Evolutionary conservation across 1,284 basidiomycete genomes (phyloP).

Genomic region (Salmacisia buchloeana): DNA sequence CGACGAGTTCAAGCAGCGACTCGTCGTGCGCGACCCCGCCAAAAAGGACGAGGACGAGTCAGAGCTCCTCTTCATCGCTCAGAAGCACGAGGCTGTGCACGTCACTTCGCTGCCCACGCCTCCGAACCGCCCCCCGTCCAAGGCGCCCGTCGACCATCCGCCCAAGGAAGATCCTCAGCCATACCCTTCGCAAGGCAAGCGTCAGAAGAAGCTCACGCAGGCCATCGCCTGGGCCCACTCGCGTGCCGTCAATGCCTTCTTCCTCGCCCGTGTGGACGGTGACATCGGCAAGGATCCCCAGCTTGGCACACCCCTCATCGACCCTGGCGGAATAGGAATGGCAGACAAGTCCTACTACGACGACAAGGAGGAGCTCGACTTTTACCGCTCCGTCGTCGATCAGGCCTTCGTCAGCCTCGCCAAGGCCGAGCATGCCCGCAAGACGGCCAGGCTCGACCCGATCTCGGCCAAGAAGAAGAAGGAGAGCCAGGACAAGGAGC

Average conservation of each 20-base stretch:
- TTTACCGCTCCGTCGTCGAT: conserved; percentile 69
- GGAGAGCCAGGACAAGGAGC: conserved; percentile 45
- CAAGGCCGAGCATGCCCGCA: conserved; percentile 59
- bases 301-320: conserved; percentile 76
- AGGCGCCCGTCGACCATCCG: conserved; percentile 31
- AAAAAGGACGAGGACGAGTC: conserved; percentile 56
- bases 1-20: conserved; percentile 47
- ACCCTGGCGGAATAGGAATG: conserved; percentile 74
- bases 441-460: conserved; percentile 5
- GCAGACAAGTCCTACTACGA: conserved; percentile 93
- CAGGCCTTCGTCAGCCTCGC: conserved; percentile 57
- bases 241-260: conserved; percentile 63
- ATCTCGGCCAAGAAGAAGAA: conserved; percentile 57
- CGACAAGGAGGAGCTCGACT: conserved; percentile 64
- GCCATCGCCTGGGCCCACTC: conserved; percentile 76
- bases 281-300: conserved; percentile 86
- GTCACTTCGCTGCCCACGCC: conserved; percentile 23
- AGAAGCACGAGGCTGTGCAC: conserved; percentile 54
- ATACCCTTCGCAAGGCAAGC: conserved; percentile 30
- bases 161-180: conserved; percentile 26
- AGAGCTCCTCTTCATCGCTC: conserved; percentile 62
- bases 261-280: conserved; percentile 74
- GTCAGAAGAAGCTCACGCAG: conserved; percentile 63
- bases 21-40: conserved; percentile 25
- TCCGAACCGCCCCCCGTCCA: conserved; percentile 31